phyloP scores from a whole-genome alignment of 2,329 filamentous ascomycete genomes.

The Sporothrix pallida region DNA sequence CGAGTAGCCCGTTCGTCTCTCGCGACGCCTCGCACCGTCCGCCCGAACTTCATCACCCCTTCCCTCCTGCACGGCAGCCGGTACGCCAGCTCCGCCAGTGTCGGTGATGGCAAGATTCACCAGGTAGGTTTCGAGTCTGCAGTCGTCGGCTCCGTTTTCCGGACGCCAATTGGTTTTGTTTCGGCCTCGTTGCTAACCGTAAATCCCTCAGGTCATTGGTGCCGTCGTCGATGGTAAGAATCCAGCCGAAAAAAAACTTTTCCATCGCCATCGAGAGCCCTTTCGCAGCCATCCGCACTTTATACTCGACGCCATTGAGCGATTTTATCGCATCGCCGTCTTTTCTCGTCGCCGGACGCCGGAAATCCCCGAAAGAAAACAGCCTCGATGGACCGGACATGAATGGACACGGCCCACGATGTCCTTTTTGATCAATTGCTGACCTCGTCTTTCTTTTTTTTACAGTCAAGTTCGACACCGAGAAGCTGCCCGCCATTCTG shows the following conservation, averaged over 20 bases:
- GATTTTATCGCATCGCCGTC: constrained; percentile 9
- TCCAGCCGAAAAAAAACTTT: constrained; percentile 39
- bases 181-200: constrained; percentile 25
- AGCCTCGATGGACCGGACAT: not conserved
- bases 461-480: constrained; percentile 93
- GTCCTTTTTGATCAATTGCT: constrained; percentile 32
- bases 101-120: constrained; percentile 71
- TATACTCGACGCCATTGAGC: not conserved
- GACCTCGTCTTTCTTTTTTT: constrained; percentile 36
- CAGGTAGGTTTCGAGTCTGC: constrained; percentile 57
- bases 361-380: not conserved
- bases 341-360: not conserved
- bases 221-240: constrained; percentile 94
- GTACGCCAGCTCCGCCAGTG: constrained; percentile 64
- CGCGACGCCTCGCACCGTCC: constrained; percentile 61
- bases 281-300: not conserved
- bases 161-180: not conserved
- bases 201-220: constrained; percentile 83
- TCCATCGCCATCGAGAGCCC: constrained; percentile 1
- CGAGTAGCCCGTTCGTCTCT: constrained; percentile 67
- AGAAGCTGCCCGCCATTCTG: constrained; percentile 94
- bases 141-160: constrained; percentile 19
- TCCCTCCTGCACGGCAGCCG: constrained; percentile 51
- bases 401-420: not conserved
- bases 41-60: constrained; percentile 48